These are phyloP conservation scores for Lenzites betulinus DNA, from an alignment of 768 basidiomycete genomes.

Conservation along the genomic window DNA sequence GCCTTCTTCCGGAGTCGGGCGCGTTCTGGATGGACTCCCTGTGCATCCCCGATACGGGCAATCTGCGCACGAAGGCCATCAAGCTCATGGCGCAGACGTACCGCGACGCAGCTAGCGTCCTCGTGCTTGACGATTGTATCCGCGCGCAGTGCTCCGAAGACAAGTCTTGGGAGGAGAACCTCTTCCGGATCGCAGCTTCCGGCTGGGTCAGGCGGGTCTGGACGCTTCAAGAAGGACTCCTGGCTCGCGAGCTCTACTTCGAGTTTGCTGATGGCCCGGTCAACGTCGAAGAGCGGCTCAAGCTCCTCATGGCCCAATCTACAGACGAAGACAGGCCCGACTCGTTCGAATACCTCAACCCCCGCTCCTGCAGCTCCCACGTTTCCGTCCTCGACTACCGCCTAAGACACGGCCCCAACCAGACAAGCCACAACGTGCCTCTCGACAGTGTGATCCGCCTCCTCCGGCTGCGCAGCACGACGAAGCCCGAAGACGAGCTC, in stretches of 20 bases:
- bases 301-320: too few species aligned
- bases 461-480: constrained; percentile 3
- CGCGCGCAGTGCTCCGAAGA: constrained; percentile 7
- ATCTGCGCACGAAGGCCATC: constrained; percentile 14
- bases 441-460: constrained; percentile 5
- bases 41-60: constrained; percentile 10
- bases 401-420: not conserved
- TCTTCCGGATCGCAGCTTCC: constrained; percentile 7
- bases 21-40: constrained; percentile 22
- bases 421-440: not conserved
- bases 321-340: not conserved
- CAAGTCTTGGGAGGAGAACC: constrained; percentile 4
- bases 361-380: not conserved
- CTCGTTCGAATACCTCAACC: not conserved
- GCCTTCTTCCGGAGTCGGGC: constrained; percentile 12
- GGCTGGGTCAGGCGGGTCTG: constrained; percentile 16
- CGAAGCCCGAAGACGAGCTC: constrained; percentile 14
- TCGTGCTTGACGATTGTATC: constrained; percentile 13
- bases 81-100: constrained; percentile 21
- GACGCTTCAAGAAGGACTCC: constrained; percentile 18
- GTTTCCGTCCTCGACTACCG: constrained; percentile 3
- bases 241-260: constrained; percentile 16
- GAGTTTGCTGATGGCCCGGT: constrained; percentile 12
- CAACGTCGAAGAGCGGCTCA: not conserved
- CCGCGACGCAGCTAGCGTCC: constrained; percentile 7